Evolutionary conservation across 1,284 basidiomycete genomes (phyloP), one percentile per base, ranked within the genome.

Genomic region (Ganoderma sinense): DNA sequence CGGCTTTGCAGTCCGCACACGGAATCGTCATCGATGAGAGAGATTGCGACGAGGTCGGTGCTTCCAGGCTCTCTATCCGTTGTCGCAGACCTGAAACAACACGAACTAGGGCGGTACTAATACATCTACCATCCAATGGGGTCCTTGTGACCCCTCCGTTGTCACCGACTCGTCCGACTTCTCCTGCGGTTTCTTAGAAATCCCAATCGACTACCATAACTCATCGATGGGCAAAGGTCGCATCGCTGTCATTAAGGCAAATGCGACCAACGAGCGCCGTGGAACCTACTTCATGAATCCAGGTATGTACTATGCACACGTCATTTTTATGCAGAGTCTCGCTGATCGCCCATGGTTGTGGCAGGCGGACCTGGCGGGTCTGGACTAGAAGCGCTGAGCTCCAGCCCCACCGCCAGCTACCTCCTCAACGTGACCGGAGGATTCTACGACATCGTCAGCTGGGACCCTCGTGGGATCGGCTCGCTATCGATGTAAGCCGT

Each of bases 191-290:
- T 68, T 64, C 41, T 45, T 70, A 7, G 64, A 72, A 4, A 48
- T 72, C n/a, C 71, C 71, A 5, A 40, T 72, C 20, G 71, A 73
- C 68, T 73, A 73, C 67, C 63, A 68, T 43, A 51, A 71, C 13
- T 31, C 64, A 1, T 63, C 65, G 1, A 66, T 23, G 3, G 72
- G 72, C 1, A 33, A 36, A 6, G 72, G 40, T 0, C 62, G 63
- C 1, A 53, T 73, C 29, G 67, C 68, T 1, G 31, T 73, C 14
- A 64, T 61, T 5, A 73, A 73, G 41, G 61, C 62, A n/a, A 69
- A 68, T 56, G 68, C 69, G 0, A 71, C 69, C 8, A 39, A 43
- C 0, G 61, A 67, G 20, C 67, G 70, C 16, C 65, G 36, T 18
- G 72, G 72, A 1, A 64, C 71, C 0, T 20, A 66, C 10, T 70